phyloP scores from a whole-genome alignment of 805 yeast genomes.

The Debaryomyces hansenii region DNA sequence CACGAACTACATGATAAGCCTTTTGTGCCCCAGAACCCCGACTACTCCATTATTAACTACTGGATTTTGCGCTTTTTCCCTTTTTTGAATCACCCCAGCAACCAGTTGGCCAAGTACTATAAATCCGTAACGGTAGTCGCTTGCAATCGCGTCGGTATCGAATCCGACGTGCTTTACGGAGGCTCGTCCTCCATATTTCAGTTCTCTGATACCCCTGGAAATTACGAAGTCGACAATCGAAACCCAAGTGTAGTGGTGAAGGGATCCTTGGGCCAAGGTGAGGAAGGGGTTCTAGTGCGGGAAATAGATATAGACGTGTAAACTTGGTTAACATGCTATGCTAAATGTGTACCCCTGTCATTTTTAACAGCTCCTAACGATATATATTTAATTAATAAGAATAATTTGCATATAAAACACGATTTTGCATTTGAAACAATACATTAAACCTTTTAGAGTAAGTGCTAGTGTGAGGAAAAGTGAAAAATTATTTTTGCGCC shows the following conservation, averaged over 20 bases:
- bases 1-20: constrained; percentile 3
- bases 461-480: neutral
- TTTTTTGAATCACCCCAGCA: constrained; percentile 41
- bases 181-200: constrained; percentile 62
- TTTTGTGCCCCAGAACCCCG: constrained; percentile 38
- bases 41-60: constrained; percentile 56
- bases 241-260: constrained; percentile 53
- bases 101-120: constrained; percentile 21
- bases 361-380: no score
- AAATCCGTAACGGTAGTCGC: constrained; percentile 43
- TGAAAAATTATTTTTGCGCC: neutral
- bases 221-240: constrained; percentile 34
- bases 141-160: constrained; percentile 80
- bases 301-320: constrained; percentile 47
- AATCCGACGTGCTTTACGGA: constrained; percentile 63
- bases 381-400: no score
- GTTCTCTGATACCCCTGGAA: constrained; percentile 38
- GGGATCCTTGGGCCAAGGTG: constrained; percentile 62
- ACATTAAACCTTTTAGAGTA: neutral
- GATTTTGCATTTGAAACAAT: neutral
- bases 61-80: constrained; percentile 78
- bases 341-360: no score
- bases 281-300: constrained; percentile 62
- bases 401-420: no score
- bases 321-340: no score